These are phyloP conservation scores for Coemansia sp. DNA, from an alignment of 192 early-diverging fungal genomes.

Conservation along the genomic window DNA sequence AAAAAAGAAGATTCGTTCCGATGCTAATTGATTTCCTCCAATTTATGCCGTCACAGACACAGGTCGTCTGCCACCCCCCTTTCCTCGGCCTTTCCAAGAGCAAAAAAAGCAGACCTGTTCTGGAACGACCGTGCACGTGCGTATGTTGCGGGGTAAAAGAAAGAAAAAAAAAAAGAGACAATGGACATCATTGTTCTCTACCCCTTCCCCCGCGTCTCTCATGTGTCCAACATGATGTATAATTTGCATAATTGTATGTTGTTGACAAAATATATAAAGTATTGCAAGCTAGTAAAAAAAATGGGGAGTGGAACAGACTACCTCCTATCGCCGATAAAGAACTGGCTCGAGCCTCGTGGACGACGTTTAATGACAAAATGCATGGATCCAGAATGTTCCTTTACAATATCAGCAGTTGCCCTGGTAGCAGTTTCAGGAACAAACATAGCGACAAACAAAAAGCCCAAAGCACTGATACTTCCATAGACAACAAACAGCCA, in stretches of 20 bases:
- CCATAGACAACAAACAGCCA: constrained; percentile 67
- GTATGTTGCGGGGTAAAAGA: neutral
- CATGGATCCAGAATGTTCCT: constrained; percentile 30
- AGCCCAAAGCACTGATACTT: constrained; percentile 46
- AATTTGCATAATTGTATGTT: neutral
- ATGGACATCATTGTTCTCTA: neutral
- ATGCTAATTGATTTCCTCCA: neutral
- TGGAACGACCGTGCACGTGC: neutral
- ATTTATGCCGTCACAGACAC: constrained; percentile 8
- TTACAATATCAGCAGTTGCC: constrained; percentile 41
- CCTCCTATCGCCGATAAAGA: neutral
- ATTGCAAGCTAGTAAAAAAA: neutral
- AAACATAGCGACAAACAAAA: constrained; percentile 61
- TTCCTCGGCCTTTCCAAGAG: neutral
- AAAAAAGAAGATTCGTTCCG: neutral
- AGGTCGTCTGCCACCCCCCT: neutral
- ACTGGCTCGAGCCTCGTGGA: neutral
- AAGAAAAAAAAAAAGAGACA: neutral
- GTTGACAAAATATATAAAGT: neutral
- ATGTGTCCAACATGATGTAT: neutral
- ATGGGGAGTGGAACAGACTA: neutral
- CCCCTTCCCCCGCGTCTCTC: neutral
- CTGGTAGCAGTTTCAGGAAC: constrained; percentile 78
- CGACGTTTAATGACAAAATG: constrained; percentile 26
- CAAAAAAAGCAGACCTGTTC: neutral